Evolutionary conservation across 2,329 filamentous ascomycete species (phyloP).

Genomic region (Macrophomina phaseolina): DNA sequence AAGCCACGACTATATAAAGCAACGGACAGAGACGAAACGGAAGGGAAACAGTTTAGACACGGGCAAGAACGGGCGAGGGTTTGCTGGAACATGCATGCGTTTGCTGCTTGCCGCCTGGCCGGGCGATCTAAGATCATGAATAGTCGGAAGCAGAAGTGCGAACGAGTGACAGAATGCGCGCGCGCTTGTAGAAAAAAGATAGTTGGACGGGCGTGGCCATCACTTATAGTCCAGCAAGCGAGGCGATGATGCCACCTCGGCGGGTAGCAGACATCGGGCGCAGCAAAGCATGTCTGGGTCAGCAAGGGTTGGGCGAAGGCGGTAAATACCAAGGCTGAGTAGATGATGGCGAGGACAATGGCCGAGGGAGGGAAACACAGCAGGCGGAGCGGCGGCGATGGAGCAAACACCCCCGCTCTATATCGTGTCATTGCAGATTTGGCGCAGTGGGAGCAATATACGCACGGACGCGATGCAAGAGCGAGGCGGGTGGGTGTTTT

Average conservation of each 20-base stretch:
- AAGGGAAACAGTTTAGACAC: conserved; percentile 6
- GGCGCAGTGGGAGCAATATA: conserved; percentile 20
- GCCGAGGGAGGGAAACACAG: neutral
- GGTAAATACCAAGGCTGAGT: neutral
- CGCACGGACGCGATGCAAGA: conserved; percentile 6
- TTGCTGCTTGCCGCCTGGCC: neutral
- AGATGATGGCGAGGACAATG: neutral
- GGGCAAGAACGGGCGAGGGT: neutral
- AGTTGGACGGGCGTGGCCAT: conserved; percentile 4
- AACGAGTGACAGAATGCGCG: neutral
- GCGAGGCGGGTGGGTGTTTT: conserved; percentile 12
- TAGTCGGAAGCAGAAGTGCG: no score
- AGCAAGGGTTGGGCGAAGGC: neutral
- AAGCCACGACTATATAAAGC: neutral
- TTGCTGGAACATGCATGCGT: conserved; percentile 8
- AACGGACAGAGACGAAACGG: conserved; percentile 16
- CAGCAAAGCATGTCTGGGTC: neutral
- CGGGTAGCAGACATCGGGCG: neutral
- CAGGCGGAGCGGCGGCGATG: neutral
- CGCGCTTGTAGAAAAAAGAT: conserved; percentile 12
- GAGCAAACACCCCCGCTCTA: conserved; percentile 2
- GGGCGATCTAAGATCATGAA: no score
- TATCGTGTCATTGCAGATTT: conserved; percentile 11
- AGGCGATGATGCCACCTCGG: neutral
- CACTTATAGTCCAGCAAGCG: neutral